Base-by-base conservation (phyloP, 2,329 filamentous ascomycete genomes). In the Aureobasidium sp. region DNA sequence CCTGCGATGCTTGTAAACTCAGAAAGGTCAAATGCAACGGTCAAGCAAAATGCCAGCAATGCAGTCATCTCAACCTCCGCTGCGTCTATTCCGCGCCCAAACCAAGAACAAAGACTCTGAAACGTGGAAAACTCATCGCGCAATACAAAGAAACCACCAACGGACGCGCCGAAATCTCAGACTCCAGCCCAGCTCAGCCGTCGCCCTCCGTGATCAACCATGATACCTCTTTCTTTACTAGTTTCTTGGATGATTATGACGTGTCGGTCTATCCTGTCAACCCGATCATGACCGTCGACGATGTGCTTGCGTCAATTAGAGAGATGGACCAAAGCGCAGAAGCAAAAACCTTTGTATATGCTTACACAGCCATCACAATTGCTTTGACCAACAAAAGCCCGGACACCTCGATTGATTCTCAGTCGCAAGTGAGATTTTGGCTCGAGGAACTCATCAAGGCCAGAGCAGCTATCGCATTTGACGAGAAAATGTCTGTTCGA, bases 21-120 rank as follows among this genome's bases (percentile, higher is more conserved):
- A 74, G 78, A 17, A 80, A 79, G 64, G 77, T 79, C 17, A 75
- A 75, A 61, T 80, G 78, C 67, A 79, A 79, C 65, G 78, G 79
- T 36, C 70, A 76, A 61, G 69, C 74, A 29, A 70, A 74, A 47
- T 81, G 79, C 61, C 71, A 74, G 61, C 75, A 77, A 62, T 78
- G 76, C 66, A 68, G 66, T 22, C 75, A 78, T 66, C 72, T 79
- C 49, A 76, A 76, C 36, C 67, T 81, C n/a, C 69, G 67, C 34
- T 81, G 79, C 67, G 72, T 77, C 2, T 81, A 79, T 66, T 74
- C 76, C 5, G 69, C 71, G 12, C 70, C 72, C 15, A 71, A 69
- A 59, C 74, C 74, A 62, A 71, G 73, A 41, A 70, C 74, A 62
- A 72, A 73, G 27, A 70, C 75, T 45, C 70, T 72, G 7, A 74